Conservation (phyloP, 1,284 basidiomycete species). For the Takashimella koratensis region DNA sequence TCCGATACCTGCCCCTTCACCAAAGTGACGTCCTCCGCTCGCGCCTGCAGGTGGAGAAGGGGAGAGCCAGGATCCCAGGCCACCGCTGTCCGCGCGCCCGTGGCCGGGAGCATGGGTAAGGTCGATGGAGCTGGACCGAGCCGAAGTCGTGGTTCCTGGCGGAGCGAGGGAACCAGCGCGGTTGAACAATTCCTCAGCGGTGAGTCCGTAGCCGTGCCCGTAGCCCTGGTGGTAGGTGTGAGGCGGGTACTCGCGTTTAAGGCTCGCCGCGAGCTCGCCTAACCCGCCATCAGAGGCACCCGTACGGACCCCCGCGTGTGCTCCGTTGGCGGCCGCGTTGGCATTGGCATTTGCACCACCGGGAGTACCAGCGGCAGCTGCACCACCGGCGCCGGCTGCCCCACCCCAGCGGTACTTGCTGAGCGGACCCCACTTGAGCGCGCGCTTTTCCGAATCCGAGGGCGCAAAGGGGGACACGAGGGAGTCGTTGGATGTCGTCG, state of each 20-base stretch:
- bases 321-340: background rate
- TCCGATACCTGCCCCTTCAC: background rate
- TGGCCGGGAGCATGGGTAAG: background rate
- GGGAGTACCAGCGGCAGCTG: constrained; percentile 9
- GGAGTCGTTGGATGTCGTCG: constrained; percentile 35
- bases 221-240: background rate
- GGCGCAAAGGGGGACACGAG: constrained; percentile 43
- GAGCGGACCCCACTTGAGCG: constrained; percentile 43
- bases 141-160: background rate
- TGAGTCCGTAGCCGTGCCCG: constrained; percentile 3
- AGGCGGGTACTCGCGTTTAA: background rate
- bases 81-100: background rate
- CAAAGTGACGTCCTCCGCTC: background rate
- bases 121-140: constrained; percentile 11
- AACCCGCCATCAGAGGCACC: background rate
- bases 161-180: constrained; percentile 7
- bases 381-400: constrained; percentile 12
- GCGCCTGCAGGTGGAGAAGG: background rate
- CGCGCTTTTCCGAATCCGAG: constrained; percentile 43
- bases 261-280: background rate
- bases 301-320: background rate
- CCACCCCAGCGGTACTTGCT: constrained; percentile 24
- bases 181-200: constrained; percentile 22
- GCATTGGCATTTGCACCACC: constrained; percentile 13
- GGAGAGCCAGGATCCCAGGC: constrained; percentile 2